Percentiles rank a stretch among this genome's conserved stretches.
These are phyloP conservation scores for Pichia sporocuriosa DNA, from an alignment of 805 yeast genomes.

Conservation along the genomic window DNA sequence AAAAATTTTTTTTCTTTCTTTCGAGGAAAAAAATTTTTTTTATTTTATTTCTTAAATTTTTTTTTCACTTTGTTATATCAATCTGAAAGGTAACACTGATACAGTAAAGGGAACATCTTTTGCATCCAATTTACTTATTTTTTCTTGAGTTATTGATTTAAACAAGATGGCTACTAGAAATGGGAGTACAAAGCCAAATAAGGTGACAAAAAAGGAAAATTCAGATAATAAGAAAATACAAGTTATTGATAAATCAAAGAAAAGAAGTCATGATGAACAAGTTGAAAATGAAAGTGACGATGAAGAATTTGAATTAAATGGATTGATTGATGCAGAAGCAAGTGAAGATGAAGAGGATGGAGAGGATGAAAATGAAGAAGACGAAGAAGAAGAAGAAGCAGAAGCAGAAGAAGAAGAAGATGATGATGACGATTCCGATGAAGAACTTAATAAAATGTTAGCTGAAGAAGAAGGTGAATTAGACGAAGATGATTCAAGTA, in stretches of 20 bases:
- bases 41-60: no score
- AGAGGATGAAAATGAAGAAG: constrained; percentile 15
- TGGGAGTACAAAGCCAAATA: no score
- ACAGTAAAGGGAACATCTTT: no score
- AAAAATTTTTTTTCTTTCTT: no score
- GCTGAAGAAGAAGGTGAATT: constrained; percentile 36
- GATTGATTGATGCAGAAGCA: constrained; percentile 38
- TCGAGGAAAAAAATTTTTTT: no score
- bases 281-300: constrained; percentile 17
- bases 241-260: constrained; percentile 21
- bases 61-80: no score
- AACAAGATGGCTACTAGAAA: no score
- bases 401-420: constrained; percentile 18
- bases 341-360: constrained; percentile 31
- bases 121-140: no score
- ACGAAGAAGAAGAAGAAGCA: constrained; percentile 21
- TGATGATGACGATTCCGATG: constrained; percentile 47
- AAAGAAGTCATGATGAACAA: constrained; percentile 19
- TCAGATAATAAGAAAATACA: no score
- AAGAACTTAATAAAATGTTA: constrained; percentile 54
- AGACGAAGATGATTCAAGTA: constrained; percentile 40
- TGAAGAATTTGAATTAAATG: constrained; percentile 26
- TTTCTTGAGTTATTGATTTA: no score
- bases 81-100: no score
- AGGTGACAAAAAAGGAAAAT: no score